phyloP scores from a whole-genome alignment of 768 basidiomycete genomes.

The Tylopilus plumbeoviolaceoides region DNA sequence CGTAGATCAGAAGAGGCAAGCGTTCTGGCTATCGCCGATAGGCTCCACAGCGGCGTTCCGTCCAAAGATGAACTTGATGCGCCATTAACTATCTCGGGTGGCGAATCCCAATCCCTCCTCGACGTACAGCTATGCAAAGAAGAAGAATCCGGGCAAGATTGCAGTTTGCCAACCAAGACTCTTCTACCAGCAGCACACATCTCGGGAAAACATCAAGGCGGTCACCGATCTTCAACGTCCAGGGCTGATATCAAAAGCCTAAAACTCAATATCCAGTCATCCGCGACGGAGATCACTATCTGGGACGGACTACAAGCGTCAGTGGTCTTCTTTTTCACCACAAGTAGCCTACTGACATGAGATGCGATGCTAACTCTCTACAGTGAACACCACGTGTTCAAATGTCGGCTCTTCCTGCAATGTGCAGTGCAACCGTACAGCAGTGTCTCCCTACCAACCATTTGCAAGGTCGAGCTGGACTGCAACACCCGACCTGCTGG shows the following conservation, averaged over 20 bases:
- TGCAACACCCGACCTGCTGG: constrained; percentile 15
- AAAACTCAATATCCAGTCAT: constrained; percentile 7
- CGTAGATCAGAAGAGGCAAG: constrained; percentile 1
- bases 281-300: constrained; percentile 19
- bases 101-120: neutral
- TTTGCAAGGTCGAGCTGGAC: constrained; percentile 16
- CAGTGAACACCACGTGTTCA: constrained; percentile 20
- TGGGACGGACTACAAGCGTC: constrained; percentile 24
- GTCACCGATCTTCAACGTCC: neutral
- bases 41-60: constrained; percentile 4
- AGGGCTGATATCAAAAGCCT: constrained; percentile 9
- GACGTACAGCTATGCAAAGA: neutral
- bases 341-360: neutral
- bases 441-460: constrained; percentile 5
- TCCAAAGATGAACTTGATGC: neutral
- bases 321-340: neutral
- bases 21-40: neutral
- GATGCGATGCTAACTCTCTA: neutral
- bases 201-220: neutral
- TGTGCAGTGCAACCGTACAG: constrained; percentile 15
- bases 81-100: neutral
- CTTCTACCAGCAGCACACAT: neutral
- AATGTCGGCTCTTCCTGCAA: constrained; percentile 22
- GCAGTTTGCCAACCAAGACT: neutral
- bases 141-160: neutral